A percentile compares a stretch with the other conserved stretches of the same genome.
phyloP scores from a whole-genome alignment of 352 stramenopile species.

The Pythium diclinum region DNA sequence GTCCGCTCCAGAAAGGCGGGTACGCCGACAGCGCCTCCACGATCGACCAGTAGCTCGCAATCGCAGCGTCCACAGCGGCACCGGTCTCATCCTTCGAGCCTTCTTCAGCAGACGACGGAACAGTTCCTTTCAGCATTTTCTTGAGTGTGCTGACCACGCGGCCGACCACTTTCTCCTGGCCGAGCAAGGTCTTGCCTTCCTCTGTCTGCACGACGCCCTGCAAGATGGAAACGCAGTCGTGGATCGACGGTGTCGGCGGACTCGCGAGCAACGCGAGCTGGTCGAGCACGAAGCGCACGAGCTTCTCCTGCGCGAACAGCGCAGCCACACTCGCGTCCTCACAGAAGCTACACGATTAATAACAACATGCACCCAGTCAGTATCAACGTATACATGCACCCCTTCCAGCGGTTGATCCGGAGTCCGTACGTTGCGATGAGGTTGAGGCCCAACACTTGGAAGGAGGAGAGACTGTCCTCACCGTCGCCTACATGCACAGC shows the following conservation, averaged over 20 bases:
- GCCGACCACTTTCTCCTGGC: slow-evolving; percentile 37
- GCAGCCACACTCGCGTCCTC: slow-evolving; percentile 41
- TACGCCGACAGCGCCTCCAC: slow-evolving; percentile 36
- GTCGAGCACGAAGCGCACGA: slow-evolving; percentile 54
- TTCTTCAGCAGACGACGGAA: neutral
- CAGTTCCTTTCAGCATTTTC: slow-evolving; percentile 19
- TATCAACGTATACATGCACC: neutral
- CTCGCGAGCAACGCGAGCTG: slow-evolving; percentile 32
- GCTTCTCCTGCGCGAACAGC: slow-evolving; percentile 63
- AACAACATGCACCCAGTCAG: neutral
- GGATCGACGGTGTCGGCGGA: slow-evolving; percentile 18
- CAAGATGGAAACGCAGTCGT: slow-evolving; percentile 56
- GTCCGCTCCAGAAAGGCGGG: slow-evolving; percentile 40
- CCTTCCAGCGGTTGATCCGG: too few species aligned
- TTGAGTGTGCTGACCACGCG: slow-evolving; percentile 53
- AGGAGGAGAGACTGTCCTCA: slow-evolving; percentile 57
- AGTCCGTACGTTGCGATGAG: slow-evolving; percentile 69
- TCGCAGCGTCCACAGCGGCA: slow-evolving; percentile 30
- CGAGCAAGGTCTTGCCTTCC: slow-evolving; percentile 35
- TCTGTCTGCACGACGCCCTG: slow-evolving; percentile 40
- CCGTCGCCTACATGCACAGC: slow-evolving; percentile 34
- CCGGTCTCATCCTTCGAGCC: slow-evolving; percentile 28
- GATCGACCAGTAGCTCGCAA: slow-evolving; percentile 40
- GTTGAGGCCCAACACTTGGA: slow-evolving; percentile 73
- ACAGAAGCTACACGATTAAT: slow-evolving; percentile 52